Conservation (phyloP, 1,139 yeast species). For the Suhomyces anneliseae region DNA sequence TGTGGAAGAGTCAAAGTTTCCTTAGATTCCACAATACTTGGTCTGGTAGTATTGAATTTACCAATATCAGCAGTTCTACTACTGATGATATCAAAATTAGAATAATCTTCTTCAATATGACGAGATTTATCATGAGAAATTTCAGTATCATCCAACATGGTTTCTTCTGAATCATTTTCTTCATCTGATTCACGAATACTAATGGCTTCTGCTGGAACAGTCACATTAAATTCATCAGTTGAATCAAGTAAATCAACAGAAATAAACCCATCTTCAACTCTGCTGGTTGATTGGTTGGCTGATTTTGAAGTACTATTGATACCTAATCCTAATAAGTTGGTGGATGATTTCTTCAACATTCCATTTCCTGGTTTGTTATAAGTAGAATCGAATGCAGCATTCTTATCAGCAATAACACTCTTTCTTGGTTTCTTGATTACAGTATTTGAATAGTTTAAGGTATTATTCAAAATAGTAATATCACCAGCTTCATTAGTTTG, state of each 20-base stretch:
- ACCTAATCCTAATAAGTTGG: conserved; percentile 35
- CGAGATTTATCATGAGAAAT: conserved; percentile 11
- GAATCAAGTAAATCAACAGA: conserved; percentile 9
- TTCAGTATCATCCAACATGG: conserved; percentile 23
- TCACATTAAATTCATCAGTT: conserved; percentile 9
- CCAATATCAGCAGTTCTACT: conserved; percentile 36
- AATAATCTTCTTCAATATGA: conserved; percentile 24
- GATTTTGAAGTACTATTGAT: conserved; percentile 14
- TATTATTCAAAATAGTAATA: conserved; percentile 27
- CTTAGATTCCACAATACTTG: conserved; percentile 30
- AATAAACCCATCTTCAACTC: conserved; percentile 3
- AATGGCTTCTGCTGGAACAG: conserved; percentile 8
- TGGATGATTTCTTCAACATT: conserved; percentile 24
- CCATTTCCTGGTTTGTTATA: conserved; percentile 15
- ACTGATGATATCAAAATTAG: conserved; percentile 34
- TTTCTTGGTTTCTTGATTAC: conserved; percentile 26
- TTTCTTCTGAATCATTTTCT: conserved; percentile 24
- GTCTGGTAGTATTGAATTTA: conserved; percentile 22
- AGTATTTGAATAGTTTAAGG: conserved; percentile 28
- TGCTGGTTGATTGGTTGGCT: not conserved
- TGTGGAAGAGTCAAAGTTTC: conserved; percentile 24
- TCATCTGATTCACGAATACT: conserved; percentile 11
- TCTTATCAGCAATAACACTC: conserved; percentile 4
- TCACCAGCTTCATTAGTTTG: conserved; percentile 30
- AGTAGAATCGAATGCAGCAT: conserved; percentile 7